Conservation (phyloP, 2,329 filamentous ascomycete genomes). For the Fusarium ramigenum region DNA sequence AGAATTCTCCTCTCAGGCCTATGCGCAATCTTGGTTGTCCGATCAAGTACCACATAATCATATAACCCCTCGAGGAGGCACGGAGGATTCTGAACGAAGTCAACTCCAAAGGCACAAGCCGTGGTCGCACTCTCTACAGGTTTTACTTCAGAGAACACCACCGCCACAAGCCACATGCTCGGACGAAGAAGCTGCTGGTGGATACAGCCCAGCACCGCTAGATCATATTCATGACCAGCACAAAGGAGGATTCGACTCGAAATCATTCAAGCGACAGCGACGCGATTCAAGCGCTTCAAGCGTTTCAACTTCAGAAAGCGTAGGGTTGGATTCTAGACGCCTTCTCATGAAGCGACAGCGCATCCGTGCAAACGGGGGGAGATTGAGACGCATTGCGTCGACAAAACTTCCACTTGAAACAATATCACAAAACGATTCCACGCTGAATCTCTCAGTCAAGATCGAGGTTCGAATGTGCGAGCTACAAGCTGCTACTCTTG, state of each 20-base stretch:
- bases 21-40: background rate
- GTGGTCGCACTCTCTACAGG: slow-evolving; percentile 32
- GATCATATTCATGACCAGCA: background rate
- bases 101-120: background rate
- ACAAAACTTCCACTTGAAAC: slow-evolving; percentile 41
- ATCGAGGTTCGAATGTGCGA: slow-evolving; percentile 1
- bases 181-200: background rate
- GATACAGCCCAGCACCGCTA: background rate
- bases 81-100: background rate
- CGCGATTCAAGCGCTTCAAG: slow-evolving; percentile 11
- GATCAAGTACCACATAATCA: background rate
- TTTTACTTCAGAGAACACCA: slow-evolving; percentile 32
- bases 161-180: slow-evolving; percentile 6
- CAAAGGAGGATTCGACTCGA: background rate
- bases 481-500: slow-evolving; percentile 14
- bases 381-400: slow-evolving; percentile 34
- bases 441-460: slow-evolving; percentile 20
- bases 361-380: slow-evolving; percentile 25
- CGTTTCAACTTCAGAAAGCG: background rate
- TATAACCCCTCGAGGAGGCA: background rate
- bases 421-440: slow-evolving; percentile 30
- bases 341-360: slow-evolving; percentile 35
- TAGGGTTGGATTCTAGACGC: slow-evolving; percentile 26
- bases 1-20: background rate
- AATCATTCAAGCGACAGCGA: slow-evolving; percentile 12